These are phyloP conservation scores for Phytophthora melonis DNA, from an alignment of 352 stramenopile species.

Conservation along the genomic window DNA sequence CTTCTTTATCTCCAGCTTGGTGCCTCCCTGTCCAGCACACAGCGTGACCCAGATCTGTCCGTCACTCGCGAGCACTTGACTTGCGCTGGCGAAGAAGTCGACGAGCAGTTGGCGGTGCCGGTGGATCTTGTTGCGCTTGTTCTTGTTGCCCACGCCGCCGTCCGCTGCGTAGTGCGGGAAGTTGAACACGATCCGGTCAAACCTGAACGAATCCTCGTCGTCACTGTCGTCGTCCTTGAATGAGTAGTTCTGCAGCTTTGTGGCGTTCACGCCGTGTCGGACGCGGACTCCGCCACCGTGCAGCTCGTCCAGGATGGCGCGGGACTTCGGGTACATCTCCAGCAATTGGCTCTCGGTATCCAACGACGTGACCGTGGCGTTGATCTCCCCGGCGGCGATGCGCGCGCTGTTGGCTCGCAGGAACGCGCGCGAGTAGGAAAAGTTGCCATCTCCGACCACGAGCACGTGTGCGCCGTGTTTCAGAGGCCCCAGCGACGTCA, in stretches of 20 bases:
- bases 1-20: constrained; percentile 66
- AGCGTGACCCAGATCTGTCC: constrained; percentile 88
- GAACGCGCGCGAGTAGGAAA: constrained; percentile 84
- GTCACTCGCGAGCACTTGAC: constrained; percentile 52
- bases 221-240: constrained; percentile 6
- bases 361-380: constrained; percentile 70
- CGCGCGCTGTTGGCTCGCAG: constrained; percentile 54
- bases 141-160: constrained; percentile 57
- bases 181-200: constrained; percentile 89
- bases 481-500: constrained; percentile 63
- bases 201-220: constrained; percentile 12
- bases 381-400: constrained; percentile 22
- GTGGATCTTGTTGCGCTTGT: constrained; percentile 86
- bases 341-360: constrained; percentile 74
- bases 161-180: constrained; percentile 87
- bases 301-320: constrained; percentile 67
- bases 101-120: constrained; percentile 78
- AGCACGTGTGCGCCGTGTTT: constrained; percentile 51
- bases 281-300: constrained; percentile 55
- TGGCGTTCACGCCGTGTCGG: constrained; percentile 79
- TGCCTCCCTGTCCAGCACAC: constrained; percentile 83
- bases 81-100: constrained; percentile 81
- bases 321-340: constrained; percentile 77
- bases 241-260: constrained; percentile 58
- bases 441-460: constrained; percentile 88